Base-by-base conservation (phyloP, 345 rosid genomes). In the Syzygium jambos region DNA sequence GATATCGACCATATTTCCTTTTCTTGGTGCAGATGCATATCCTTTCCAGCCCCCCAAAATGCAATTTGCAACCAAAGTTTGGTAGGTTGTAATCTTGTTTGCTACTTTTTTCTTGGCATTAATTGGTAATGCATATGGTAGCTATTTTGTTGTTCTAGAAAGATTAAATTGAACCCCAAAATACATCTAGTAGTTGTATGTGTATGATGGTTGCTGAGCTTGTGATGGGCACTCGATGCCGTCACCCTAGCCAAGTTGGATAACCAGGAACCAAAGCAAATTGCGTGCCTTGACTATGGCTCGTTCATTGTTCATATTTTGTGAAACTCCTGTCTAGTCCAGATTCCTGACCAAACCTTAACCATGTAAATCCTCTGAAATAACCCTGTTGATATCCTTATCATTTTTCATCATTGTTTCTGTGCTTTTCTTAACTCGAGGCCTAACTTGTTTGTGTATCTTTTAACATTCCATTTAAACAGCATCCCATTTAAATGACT, bases 21-120 rank as follows among this genome's bases (percentile, higher is more conserved):
- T 23, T 53, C 59, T 30, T 27, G 61, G 41, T 55, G 93, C 97
- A 98, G 99, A 98, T 93, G 98, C 97, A 63, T 98, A 98, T 90
- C 99, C 99, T 9, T 98, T 98, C 89, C 98, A 96, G 96, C 99
- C 99, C 87, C 99, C 99, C 52, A 98, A 95, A 93, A 96, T 98
- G 99, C 96, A 96, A 89, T 98, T 98, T 86, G 91, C 94, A 51
- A 98, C 99, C 61, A 96, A 95, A 96, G 99, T 98, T 88, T 98
- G 99, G 99, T 98, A 96, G 84, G 98, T 85, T 90, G 61, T 56
- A 73, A 34, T 49, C 85, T 84, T 78, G 46, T 88, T 86, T 46
- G 88, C 51, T 55, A 78, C 56, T 85, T 85, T 34, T 78, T 46
- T 87, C 52, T 73, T 73, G 7, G 38, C 21, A 14, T 73, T 73